These are phyloP conservation scores for Pythium brachiatum DNA, from an alignment of 352 stramenopile species.

Conservation along the genomic window DNA sequence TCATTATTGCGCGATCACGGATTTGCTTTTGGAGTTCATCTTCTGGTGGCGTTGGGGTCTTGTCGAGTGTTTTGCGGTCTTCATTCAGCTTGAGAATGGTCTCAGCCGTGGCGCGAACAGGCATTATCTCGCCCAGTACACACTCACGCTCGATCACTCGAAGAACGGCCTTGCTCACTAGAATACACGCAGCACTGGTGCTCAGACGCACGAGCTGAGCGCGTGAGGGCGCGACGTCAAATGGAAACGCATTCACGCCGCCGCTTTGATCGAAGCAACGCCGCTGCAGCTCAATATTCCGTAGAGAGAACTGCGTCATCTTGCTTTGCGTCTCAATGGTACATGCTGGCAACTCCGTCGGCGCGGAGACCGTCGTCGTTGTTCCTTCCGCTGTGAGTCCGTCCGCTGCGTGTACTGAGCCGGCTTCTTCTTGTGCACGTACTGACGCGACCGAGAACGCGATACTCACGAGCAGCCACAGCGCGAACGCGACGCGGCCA, in stretches of 20 bases:
- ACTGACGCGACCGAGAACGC: not conserved
- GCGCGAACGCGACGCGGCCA: not conserved
- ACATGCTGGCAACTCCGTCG: constrained; percentile 1
- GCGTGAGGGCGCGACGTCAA: constrained; percentile 3
- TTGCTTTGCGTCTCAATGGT: not conserved
- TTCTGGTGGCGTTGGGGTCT: constrained; percentile 1
- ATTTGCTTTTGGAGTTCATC: constrained; percentile 6
- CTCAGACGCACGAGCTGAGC: constrained; percentile 13
- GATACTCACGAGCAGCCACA: not conserved
- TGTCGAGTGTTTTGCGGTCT: constrained; percentile 6
- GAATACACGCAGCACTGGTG: constrained; percentile 6
- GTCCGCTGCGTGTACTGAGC: not conserved
- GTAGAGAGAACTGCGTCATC: constrained; percentile 16
- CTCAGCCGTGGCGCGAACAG: constrained; percentile 13
- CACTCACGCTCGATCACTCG: constrained; percentile 16
- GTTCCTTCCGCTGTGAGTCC: not conserved
- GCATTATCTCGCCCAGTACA: constrained; percentile 11
- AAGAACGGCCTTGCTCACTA: constrained; percentile 15
- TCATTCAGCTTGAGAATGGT: constrained; percentile 16
- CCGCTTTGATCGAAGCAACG: constrained; percentile 13
- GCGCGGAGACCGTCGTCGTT: constrained; percentile 1
- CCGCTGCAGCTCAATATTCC: constrained; percentile 11
- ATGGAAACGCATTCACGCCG: constrained; percentile 14
- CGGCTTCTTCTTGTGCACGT: not conserved
- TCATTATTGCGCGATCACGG: constrained; percentile 6